These are phyloP conservation scores for Volvariella volvacea DNA, from an alignment of 1,284 basidiomycete species.

Conservation along the genomic window DNA sequence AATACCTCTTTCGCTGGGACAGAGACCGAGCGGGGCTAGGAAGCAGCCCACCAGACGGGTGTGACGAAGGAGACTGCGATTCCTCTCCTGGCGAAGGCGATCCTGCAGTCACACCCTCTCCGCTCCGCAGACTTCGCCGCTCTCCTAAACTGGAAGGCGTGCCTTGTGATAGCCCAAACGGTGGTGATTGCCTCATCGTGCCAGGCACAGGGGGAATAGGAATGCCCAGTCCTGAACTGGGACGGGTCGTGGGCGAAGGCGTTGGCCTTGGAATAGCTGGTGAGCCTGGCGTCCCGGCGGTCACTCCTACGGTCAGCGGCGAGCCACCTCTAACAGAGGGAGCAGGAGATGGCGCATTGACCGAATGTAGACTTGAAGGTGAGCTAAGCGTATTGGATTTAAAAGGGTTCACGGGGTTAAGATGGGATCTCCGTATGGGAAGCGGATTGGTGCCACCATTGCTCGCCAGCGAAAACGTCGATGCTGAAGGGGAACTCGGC, in stretches of 20 bases:
- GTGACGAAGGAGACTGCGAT: not conserved
- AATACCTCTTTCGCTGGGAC: slow-evolving; percentile 47
- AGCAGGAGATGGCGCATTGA: no score
- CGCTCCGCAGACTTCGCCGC: slow-evolving; percentile 14
- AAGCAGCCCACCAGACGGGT: slow-evolving; percentile 4
- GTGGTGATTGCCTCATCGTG: slow-evolving; percentile 30
- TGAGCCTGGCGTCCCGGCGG: slow-evolving; percentile 14
- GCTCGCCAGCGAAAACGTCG: not conserved
- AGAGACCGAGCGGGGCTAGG: slow-evolving; percentile 13
- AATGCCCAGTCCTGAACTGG: slow-evolving; percentile 23
- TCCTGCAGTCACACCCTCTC: slow-evolving; percentile 6
- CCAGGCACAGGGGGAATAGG: not conserved
- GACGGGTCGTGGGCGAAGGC: slow-evolving; percentile 16
- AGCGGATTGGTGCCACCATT: slow-evolving; percentile 4
- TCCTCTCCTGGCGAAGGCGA: no score
- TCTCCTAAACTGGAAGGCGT: slow-evolving; percentile 43
- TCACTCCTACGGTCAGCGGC: slow-evolving; percentile 9
- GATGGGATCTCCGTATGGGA: slow-evolving; percentile 14
- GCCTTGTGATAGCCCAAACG: slow-evolving; percentile 16
- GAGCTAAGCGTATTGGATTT: slow-evolving; percentile 52
- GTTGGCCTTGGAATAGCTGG: slow-evolving; percentile 9
- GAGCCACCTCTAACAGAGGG: slow-evolving; percentile 1
- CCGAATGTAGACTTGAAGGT: not conserved
- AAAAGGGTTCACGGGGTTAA: slow-evolving; percentile 56
- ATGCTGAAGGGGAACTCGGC: not conserved